These are phyloP conservation scores for Pseudopyricularia javanii DNA, from an alignment of 2,329 filamentous ascomycete genomes.

Conservation along the genomic window DNA sequence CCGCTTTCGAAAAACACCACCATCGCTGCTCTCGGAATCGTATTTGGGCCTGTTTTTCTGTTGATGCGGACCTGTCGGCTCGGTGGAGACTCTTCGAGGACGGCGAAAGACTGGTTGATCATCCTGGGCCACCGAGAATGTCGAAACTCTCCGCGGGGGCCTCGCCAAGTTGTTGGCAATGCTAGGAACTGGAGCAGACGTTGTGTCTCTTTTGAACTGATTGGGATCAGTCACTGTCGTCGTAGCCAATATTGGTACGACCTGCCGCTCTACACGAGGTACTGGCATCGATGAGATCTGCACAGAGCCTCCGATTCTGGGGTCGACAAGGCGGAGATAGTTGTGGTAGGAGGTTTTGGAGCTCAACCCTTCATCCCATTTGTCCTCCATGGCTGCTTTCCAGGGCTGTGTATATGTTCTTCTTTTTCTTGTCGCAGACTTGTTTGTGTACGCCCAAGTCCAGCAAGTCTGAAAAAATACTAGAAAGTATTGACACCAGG, in stretches of 20 bases:
- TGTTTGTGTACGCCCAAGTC: neutral
- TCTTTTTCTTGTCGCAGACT: neutral
- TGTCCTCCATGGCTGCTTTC: neutral
- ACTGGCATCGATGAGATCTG: neutral
- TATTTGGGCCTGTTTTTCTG: neutral
- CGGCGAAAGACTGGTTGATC: neutral
- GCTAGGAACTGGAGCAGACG: neutral
- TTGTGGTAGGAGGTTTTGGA: neutral
- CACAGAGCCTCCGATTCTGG: neutral
- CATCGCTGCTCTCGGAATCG: neutral
- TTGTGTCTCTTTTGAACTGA: neutral
- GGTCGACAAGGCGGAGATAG: neutral
- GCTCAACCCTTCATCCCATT: neutral
- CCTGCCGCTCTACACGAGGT: neutral
- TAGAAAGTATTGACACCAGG: neutral
- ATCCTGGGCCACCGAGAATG: neutral
- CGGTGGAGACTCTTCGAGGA: neutral
- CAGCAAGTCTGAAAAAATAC: neutral
- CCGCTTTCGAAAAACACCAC: neutral
- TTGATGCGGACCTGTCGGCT: neutral
- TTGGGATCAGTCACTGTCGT: neutral
- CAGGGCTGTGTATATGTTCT: neutral
- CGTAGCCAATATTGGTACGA: neutral
- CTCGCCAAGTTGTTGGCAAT: neutral
- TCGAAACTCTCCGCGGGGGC: neutral